Conservation (phyloP, 139 green algal genomes). For the Picochlorum sp. region DNA sequence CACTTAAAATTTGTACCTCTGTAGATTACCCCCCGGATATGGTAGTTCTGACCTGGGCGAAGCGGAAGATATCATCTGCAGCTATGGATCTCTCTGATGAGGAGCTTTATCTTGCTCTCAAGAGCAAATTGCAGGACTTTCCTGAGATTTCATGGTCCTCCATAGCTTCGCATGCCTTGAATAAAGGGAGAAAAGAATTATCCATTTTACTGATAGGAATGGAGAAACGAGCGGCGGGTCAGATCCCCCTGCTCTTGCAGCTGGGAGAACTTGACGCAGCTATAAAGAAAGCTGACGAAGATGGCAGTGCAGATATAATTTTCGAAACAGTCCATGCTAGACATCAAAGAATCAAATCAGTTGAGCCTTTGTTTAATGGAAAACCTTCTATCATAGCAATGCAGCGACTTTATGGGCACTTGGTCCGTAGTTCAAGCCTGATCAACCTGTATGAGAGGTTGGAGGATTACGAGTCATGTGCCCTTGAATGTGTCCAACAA, state of each 20-base stretch:
- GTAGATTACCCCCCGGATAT: slow-evolving; percentile 25
- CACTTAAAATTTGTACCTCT: slow-evolving; percentile 34
- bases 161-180: slow-evolving; percentile 37
- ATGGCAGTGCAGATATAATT: slow-evolving; percentile 17
- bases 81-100: slow-evolving; percentile 30
- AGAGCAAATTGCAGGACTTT: slow-evolving; percentile 47
- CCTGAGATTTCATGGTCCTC: slow-evolving; percentile 34
- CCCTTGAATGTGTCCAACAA: no score
- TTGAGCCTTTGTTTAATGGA: no score
- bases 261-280: slow-evolving; percentile 30
- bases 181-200: slow-evolving; percentile 27
- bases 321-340: slow-evolving; percentile 14
- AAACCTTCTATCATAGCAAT: no score
- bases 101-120: slow-evolving; percentile 43
- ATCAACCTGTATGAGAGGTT: no score
- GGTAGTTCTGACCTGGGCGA: slow-evolving; percentile 64
- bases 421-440: no score
- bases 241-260: slow-evolving; percentile 51
- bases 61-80: slow-evolving; percentile 54
- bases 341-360: no score
- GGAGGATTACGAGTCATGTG: no score
- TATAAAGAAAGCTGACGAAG: slow-evolving; percentile 10
- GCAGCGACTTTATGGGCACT: no score
- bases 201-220: slow-evolving; percentile 56
- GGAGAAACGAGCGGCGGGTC: slow-evolving; percentile 37